Conservation (phyloP, 257 asterid species). For the Nyctanthes arbortristis region DNA sequence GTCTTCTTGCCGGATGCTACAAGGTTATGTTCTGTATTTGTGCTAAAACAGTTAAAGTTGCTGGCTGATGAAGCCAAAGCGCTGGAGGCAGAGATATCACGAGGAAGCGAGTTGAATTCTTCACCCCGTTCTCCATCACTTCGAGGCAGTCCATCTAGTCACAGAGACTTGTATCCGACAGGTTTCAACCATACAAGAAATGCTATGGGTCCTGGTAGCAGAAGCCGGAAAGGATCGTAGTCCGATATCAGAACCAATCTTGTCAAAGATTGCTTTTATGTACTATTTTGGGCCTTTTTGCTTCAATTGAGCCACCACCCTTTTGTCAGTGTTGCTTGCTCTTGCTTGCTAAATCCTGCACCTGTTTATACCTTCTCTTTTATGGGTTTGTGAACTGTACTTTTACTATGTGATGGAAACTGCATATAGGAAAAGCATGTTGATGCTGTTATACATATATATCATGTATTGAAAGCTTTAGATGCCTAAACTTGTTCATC, state of each 20-base stretch:
- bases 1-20: not conserved
- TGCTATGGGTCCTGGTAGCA: constrained; percentile 40
- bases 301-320: constrained; percentile 13
- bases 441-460: not conserved
- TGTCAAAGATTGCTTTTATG: constrained; percentile 8
- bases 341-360: constrained; percentile 24
- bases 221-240: constrained; percentile 49
- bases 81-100: constrained; percentile 55
- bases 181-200: constrained; percentile 40
- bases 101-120: constrained; percentile 45
- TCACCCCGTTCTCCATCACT: constrained; percentile 64
- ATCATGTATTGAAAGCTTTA: not conserved
- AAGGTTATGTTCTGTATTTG: not conserved
- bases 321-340: constrained; percentile 17
- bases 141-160: constrained; percentile 50
- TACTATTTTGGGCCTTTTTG: constrained; percentile 6
- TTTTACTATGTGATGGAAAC: constrained; percentile 9
- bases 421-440: constrained; percentile 16
- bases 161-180: constrained; percentile 61
- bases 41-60: constrained; percentile 61
- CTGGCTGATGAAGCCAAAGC: constrained; percentile 70
- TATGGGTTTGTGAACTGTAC: constrained; percentile 22
- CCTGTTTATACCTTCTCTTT: constrained; percentile 11
- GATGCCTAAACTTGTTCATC: not conserved
- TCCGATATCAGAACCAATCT: constrained; percentile 4